Evolutionary conservation across 331 rosid species (phyloP).

Genomic region (Ulmus americana): DNA sequence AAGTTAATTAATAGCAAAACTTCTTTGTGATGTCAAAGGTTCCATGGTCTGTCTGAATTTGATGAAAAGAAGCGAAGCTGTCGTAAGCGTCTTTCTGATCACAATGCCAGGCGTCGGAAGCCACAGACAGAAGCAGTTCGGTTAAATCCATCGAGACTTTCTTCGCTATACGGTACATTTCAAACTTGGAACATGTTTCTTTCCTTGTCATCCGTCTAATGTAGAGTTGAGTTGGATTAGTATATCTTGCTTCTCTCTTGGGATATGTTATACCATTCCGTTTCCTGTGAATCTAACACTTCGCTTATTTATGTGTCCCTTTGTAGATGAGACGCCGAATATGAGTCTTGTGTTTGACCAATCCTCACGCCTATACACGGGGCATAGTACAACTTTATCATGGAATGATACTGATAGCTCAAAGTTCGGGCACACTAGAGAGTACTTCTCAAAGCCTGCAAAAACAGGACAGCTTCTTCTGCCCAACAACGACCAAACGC

Average conservation of each 20-base stretch:
- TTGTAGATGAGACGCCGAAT: constrained; percentile 50
- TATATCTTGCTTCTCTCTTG: neutral
- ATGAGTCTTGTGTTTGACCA: constrained; percentile 32
- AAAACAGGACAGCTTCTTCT: constrained; percentile 32
- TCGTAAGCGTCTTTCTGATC: constrained; percentile 84
- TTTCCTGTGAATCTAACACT: neutral
- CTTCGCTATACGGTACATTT: constrained; percentile 50
- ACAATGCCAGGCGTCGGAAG: constrained; percentile 97
- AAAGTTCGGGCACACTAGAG: constrained; percentile 48
- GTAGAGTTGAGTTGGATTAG: neutral
- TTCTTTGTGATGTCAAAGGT: constrained; percentile 49
- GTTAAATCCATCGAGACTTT: constrained; percentile 43
- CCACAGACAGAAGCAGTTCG: constrained; percentile 50
- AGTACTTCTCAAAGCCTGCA: constrained; percentile 42
- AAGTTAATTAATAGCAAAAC: constrained; percentile 5
- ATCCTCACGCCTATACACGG: constrained; percentile 32
- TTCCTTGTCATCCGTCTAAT: neutral
- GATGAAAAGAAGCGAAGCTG: constrained; percentile 93
- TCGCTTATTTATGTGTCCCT: constrained; percentile 10
- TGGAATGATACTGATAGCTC: constrained; percentile 41
- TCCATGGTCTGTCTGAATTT: constrained; percentile 74
- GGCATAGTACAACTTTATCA: constrained; percentile 32
- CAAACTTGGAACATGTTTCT: neutral
- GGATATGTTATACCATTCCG: neutral
- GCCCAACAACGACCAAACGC: constrained; percentile 24